Percentiles rank a stretch among this genome's conserved stretches.
Evolutionary conservation across 2,329 filamentous ascomycete genomes (phyloP).

Genomic region (Diaporthe capsici): DNA sequence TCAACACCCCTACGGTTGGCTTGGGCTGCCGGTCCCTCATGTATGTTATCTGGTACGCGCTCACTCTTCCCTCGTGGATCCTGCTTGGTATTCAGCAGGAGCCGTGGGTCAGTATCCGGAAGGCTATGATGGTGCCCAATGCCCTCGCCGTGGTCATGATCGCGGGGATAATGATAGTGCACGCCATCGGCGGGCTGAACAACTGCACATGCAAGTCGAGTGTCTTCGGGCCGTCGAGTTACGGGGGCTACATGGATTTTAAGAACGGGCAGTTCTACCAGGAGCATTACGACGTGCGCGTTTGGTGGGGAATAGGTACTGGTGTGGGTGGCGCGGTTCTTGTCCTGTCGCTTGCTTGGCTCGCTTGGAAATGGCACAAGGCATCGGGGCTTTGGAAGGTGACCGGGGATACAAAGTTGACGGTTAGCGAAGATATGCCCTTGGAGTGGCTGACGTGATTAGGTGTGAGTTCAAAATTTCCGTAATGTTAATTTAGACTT

Average conservation of each 20-base stretch:
- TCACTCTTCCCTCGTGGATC: slow-evolving; percentile 5
- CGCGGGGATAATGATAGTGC: slow-evolving; percentile 5
- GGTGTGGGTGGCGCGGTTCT: background rate
- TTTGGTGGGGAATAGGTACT: background rate
- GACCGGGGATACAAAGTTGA: slow-evolving; percentile 13
- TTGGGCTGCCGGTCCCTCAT: background rate
- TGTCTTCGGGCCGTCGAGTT: slow-evolving; percentile 1
- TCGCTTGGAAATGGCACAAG: slow-evolving; percentile 26
- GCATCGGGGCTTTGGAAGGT: slow-evolving; percentile 4
- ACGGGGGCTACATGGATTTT: slow-evolving; percentile 16
- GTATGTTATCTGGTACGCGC: slow-evolving; percentile 16
- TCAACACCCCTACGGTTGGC: slow-evolving; percentile 9
- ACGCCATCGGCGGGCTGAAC: slow-evolving; percentile 5
- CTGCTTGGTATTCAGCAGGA: slow-evolving; percentile 7
- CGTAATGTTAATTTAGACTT: background rate
- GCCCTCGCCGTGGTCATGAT: slow-evolving; percentile 13
- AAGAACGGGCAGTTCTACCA: slow-evolving; percentile 18
- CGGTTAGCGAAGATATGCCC: slow-evolving; percentile 8
- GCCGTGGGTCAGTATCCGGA: slow-evolving; percentile 4
- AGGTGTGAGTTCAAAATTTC: background rate
- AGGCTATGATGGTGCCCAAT: slow-evolving; percentile 17
- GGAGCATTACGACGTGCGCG: background rate
- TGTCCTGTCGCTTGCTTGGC: slow-evolving; percentile 11
- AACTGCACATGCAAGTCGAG: slow-evolving; percentile 25
- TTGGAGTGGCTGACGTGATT: slow-evolving; percentile 2